phyloP scores from a whole-genome alignment of 371 early-diverging fungal species.

The Batrachochytrium dendrobatidis region DNA sequence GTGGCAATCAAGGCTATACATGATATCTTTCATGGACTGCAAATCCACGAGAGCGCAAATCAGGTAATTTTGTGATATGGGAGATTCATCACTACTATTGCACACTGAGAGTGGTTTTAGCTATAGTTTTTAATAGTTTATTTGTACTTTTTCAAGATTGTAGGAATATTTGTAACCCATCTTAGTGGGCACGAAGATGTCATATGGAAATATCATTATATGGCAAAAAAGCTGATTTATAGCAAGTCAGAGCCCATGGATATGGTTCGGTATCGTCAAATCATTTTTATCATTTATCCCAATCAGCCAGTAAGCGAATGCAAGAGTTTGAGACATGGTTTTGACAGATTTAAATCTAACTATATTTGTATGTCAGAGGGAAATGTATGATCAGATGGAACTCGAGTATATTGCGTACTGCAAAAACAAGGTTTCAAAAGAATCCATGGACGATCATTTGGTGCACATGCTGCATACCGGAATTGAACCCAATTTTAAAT shows the following conservation, averaged over 20 bases:
- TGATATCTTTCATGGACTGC: constrained; percentile 34
- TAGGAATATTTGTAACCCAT: constrained; percentile 29
- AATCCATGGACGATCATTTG: constrained; percentile 35
- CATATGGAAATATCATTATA: constrained; percentile 39
- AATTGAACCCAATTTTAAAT: constrained; percentile 40
- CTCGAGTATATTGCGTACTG: constrained; percentile 39
- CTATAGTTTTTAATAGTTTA: no score
- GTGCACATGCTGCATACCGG: constrained; percentile 31
- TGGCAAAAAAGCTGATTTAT: constrained; percentile 25
- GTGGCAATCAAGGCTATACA: constrained; percentile 34
- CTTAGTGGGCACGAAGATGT: constrained; percentile 35
- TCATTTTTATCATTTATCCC: constrained; percentile 35
- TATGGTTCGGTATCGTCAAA: constrained; percentile 22
- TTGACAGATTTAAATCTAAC: background rate
- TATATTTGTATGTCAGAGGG: constrained; percentile 19
- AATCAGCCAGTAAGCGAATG: constrained; percentile 25
- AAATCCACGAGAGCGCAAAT: constrained; percentile 16
- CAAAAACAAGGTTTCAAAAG: constrained; percentile 35
- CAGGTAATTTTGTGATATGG: constrained; percentile 10
- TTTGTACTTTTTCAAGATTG: constrained; percentile 10
- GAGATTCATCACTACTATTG: background rate
- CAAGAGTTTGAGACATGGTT: background rate
- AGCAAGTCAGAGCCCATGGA: constrained; percentile 16
- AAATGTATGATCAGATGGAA: constrained; percentile 43
- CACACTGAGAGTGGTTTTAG: no score